phyloP scores from a whole-genome alignment of 331 rosid genomes.

The Erythrophleum ivorense region DNA sequence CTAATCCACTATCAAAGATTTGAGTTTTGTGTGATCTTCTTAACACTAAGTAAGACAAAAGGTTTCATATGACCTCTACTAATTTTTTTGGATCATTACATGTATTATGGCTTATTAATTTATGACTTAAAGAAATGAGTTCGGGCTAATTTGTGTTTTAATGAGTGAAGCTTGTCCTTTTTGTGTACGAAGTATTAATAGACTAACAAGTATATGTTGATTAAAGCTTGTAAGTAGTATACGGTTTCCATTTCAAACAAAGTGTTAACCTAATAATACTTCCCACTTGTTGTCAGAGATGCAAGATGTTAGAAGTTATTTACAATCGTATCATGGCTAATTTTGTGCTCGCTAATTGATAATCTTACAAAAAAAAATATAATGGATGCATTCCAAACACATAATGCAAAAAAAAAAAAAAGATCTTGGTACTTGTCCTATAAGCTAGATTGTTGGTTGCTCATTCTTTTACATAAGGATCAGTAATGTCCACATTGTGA shows the following conservation, averaged over 20 bases:
- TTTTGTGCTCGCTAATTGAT: constrained; percentile 7
- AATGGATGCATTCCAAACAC: constrained; percentile 95
- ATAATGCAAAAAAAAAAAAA: constrained; percentile 80
- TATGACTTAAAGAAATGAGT: background rate
- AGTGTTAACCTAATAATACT: background rate
- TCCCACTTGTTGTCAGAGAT: background rate
- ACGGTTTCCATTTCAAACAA: constrained; percentile 24
- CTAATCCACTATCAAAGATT: too few relatives aligned
- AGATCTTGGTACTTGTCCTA: constrained; percentile 97
- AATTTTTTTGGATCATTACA: background rate
- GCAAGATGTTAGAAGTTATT: background rate
- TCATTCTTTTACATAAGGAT: constrained; percentile 94
- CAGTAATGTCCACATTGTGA: constrained; percentile 93
- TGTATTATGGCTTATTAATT: background rate
- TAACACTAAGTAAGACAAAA: too few relatives aligned
- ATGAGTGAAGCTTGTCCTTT: constrained; percentile 11
- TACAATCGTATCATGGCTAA: background rate
- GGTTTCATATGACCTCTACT: too few relatives aligned
- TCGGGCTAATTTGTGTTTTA: background rate
- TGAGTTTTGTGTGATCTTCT: too few relatives aligned
- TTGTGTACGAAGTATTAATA: background rate
- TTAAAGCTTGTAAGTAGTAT: constrained; percentile 17
- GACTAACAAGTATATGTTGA: constrained; percentile 27
- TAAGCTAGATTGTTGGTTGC: constrained; percentile 93
- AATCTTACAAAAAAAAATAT: constrained; percentile 80